phyloP scores from a whole-genome alignment of 495 filamentous ascomycete genomes.

The Glarea lozoyensis region DNA sequence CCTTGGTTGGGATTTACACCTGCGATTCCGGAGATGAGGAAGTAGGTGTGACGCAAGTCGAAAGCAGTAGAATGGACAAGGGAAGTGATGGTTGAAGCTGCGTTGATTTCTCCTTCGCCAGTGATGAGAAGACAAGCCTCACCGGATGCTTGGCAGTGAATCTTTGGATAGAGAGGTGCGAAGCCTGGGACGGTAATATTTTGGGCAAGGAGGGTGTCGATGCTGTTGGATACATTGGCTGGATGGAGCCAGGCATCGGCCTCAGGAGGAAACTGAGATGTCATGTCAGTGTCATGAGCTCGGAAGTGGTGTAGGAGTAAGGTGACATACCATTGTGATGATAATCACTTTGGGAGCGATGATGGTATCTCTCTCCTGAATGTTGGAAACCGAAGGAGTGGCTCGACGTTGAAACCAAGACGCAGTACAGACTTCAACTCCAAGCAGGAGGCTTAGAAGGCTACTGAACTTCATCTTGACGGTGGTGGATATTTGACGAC shows the following conservation, averaged over 20 bases:
- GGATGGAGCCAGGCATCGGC: slow-evolving; percentile 58
- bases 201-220: slow-evolving; percentile 45
- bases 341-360: too few relatives aligned
- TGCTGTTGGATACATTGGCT: slow-evolving; percentile 29
- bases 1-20: slow-evolving; percentile 60
- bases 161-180: slow-evolving; percentile 54
- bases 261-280: slow-evolving; percentile 61
- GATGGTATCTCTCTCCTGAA: too few relatives aligned
- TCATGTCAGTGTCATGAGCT: too few relatives aligned
- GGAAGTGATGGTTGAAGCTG: slow-evolving; percentile 51
- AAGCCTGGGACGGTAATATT: slow-evolving; percentile 62
- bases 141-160: slow-evolving; percentile 50
- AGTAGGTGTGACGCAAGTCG: slow-evolving; percentile 59
- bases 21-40: slow-evolving; percentile 63
- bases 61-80: slow-evolving; percentile 53
- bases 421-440: too few relatives aligned
- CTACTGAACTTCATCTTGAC: too few relatives aligned
- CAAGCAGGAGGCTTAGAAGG: too few relatives aligned
- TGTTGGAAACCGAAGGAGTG: too few relatives aligned
- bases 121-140: slow-evolving; percentile 25
- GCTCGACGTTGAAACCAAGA: too few relatives aligned
- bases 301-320: too few relatives aligned
- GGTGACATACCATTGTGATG: too few relatives aligned
- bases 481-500: too few relatives aligned
- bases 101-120: slow-evolving; percentile 61